Evolutionary conservation across 768 basidiomycete genomes (phyloP), one percentile per base, ranked within the genome.

Genomic region (Russula dissimulans): DNA sequence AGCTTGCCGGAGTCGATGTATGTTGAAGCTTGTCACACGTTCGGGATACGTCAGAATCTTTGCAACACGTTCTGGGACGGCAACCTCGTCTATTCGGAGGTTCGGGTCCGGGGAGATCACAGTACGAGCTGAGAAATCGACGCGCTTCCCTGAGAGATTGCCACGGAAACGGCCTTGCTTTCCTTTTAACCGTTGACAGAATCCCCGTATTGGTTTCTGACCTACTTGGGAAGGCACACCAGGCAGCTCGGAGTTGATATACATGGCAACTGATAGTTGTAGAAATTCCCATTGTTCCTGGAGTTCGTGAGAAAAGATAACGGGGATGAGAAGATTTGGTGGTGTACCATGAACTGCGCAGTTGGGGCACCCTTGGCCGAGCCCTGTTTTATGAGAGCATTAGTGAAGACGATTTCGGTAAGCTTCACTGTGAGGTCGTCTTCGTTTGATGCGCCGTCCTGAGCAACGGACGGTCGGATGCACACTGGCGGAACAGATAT

Each of bases 21-120:
- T 85, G 70, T 99, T 99, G 73, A 97, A 89, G 7, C 81, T 72
- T 3, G 95, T 97, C 32, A 97, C 97, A 43, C 94, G 84, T 69
- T 97, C 95, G 0, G 97, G 97, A 71, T 95, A 99, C 7, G 97
- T 99, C 63, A 99, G 73, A 54, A 97, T 82, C 73, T 94, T 91
- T 10, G 95, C 91, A 11, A 99, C 91, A 46, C 92, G 87, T 71
- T 95, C 89, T 0, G 97, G 97, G 0, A 99, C 89, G 17, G 97
- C 97, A 10, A 99, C 94, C 75, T 99, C 95, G 71, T 99, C 97
- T 69, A 99, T 97, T 53, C 92, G 86, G 64, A 99, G 76, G 70
- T 98, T 99, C n/a, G 97, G 97, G 72, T 99, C 97, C 1, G 97
- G 97, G 1, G 94, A 95, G 69, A 99, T 99, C 72, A 99, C 97